Evolutionary conservation across 495 filamentous ascomycete species (phyloP), one percentile per base, ranked within the genome.

Genomic region (Penicillium taxi): DNA sequence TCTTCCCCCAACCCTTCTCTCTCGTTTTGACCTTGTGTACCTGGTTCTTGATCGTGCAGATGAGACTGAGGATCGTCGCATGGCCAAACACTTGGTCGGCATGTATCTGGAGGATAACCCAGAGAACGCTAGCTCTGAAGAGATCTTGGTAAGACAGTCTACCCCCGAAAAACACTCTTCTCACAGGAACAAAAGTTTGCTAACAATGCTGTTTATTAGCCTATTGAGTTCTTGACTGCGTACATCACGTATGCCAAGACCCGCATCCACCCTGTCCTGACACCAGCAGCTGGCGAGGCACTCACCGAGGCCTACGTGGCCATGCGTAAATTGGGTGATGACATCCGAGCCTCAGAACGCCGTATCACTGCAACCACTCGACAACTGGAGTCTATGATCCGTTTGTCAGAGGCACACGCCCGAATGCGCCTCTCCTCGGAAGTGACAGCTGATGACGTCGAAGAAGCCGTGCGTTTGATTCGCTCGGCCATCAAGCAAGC

Each of bases 21-120:
- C 87, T 6, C 80, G 91, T 63, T 98, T 98, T 58, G 91, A 98
- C 57, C 67, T 98, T 18, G 91, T 98, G 36, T 98, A 96, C 53
- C 78, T 98, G 3, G 87, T 98, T 37, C 78, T 98, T 33, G 91
- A 98, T 55, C 82, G 85, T 20, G 78, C 90, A 29, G 88, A 96
- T 52, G 91, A 96, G 59, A 75, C 80, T 28, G 81, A 72, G 25
- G 91, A 98, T 55, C 82, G 89, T 38, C 77, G 86, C 18, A 61
- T 98, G 28, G 93, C 91, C 17, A 80, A 87, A 45, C 93, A 96
- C 73, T 65, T 98, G 53, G 77, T 98, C 26, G 81, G 85, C 43
- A 96, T 98, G 90, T 98, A 98, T 44, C 71, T 98, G 31, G 90
- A 96, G 57, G 91, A 98, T 55, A 78, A 73, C 21, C 91, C 91